Conservation (phyloP, 768 basidiomycete species). For the Albatrellus ellisii region DNA sequence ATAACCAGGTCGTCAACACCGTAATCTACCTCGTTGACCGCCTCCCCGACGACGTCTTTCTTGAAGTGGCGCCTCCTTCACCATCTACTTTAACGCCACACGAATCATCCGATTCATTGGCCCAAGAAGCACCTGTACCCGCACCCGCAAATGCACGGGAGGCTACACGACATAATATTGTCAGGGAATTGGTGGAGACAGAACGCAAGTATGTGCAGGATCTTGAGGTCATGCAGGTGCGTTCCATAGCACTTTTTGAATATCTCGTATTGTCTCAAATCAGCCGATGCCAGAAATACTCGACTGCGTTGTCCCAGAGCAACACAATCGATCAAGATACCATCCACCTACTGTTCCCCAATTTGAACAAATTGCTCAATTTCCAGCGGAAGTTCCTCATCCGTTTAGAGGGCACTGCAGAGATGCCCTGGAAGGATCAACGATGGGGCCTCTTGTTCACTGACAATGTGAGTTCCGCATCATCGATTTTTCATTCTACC, state of each 20-base stretch:
- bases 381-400: slow-evolving; percentile 94
- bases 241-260: slow-evolving; percentile 15
- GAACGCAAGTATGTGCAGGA: slow-evolving; percentile 97
- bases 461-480: slow-evolving; percentile 51
- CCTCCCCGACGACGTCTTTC: slow-evolving; percentile 57
- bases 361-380: slow-evolving; percentile 88
- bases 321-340: slow-evolving; percentile 89
- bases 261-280: not conserved
- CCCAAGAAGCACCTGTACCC: slow-evolving; percentile 23
- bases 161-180: slow-evolving; percentile 59
- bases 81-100: slow-evolving; percentile 34
- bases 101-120: slow-evolving; percentile 46
- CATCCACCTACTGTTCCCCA: slow-evolving; percentile 90
- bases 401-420: slow-evolving; percentile 75
- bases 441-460: slow-evolving; percentile 81
- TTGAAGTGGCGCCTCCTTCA: slow-evolving; percentile 40
- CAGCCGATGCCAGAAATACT: slow-evolving; percentile 59
- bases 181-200: slow-evolving; percentile 85
- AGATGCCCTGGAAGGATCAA: slow-evolving; percentile 72
- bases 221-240: slow-evolving; percentile 89
- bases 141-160: slow-evolving; percentile 46
- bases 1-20: slow-evolving; percentile 70
- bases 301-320: slow-evolving; percentile 67
- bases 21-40: slow-evolving; percentile 73
- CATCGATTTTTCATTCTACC: slow-evolving; percentile 14